Evolutionary conservation across 176 grass and related monocot genomes (phyloP).

Genomic region (Carex littledalei): DNA sequence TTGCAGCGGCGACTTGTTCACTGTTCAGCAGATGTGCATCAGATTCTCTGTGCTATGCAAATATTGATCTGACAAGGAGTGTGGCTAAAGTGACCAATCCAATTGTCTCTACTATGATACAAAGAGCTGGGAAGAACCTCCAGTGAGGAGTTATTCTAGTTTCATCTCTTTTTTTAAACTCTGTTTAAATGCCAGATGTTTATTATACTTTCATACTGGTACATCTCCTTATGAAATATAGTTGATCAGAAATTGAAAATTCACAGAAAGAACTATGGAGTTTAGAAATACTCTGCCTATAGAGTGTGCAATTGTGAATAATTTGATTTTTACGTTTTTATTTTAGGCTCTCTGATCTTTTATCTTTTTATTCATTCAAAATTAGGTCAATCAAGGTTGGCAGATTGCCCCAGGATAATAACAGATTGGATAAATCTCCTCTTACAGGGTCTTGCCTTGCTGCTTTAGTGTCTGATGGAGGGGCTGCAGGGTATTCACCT

Average conservation of each 20-base stretch:
- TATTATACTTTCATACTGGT: no score
- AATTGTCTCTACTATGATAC: constrained; percentile 43
- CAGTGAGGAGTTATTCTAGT: constrained; percentile 14
- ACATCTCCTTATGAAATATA: neutral
- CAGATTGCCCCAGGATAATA: neutral
- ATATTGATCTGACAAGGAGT: constrained; percentile 32
- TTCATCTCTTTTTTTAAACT: constrained; percentile 2
- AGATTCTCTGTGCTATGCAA: constrained; percentile 33
- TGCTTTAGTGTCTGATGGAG: constrained; percentile 31
- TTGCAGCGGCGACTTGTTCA: constrained; percentile 29
- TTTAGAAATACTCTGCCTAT: neutral
- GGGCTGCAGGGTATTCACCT: constrained; percentile 27
- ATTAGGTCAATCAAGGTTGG: constrained; percentile 44
- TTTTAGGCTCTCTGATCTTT: neutral
- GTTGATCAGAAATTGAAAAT: neutral
- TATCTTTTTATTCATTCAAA: neutral
- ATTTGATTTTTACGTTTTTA: neutral
- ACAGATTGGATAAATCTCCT: constrained; percentile 23
- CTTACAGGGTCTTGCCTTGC: constrained; percentile 32
- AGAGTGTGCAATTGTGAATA: neutral
- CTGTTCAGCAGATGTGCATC: constrained; percentile 32
- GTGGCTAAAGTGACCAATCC: constrained; percentile 19
- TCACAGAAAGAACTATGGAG: neutral
- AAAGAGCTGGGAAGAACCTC: constrained; percentile 36
- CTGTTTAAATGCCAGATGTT: no score